These are phyloP conservation scores for Xylaria sp. DNA, from an alignment of 2,329 filamentous ascomycete species.

Conservation along the genomic window DNA sequence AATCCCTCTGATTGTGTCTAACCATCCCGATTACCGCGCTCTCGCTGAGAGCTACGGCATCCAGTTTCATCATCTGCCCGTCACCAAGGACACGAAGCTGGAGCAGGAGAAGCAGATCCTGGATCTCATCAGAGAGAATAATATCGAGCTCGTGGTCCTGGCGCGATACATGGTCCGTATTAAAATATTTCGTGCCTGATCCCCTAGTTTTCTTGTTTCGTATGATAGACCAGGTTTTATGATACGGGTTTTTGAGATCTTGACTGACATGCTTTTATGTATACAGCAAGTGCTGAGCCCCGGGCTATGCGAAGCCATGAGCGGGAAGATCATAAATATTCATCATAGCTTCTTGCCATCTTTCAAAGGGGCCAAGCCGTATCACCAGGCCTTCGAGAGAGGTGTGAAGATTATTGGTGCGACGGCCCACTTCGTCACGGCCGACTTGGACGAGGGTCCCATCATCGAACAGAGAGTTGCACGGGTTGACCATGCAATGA, in stretches of 20 bases:
- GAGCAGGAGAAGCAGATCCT: slow-evolving; percentile 78
- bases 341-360: slow-evolving; percentile 87
- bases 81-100: slow-evolving; percentile 79
- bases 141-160: slow-evolving; percentile 81
- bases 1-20: slow-evolving; percentile 81
- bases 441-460: slow-evolving; percentile 84
- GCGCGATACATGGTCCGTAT: slow-evolving; percentile 85
- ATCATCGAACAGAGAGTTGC: slow-evolving; percentile 88
- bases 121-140: slow-evolving; percentile 73
- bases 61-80: slow-evolving; percentile 82
- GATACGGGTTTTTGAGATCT: not conserved
- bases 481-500: slow-evolving; percentile 80
- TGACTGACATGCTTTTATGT: no score
- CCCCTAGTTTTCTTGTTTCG: not conserved
- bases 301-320: slow-evolving; percentile 79
- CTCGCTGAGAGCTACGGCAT: slow-evolving; percentile 79
- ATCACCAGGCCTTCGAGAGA: slow-evolving; percentile 86
- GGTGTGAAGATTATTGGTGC: slow-evolving; percentile 91
- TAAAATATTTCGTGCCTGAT: slow-evolving; percentile 61
- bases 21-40: slow-evolving; percentile 77
- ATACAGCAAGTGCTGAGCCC: slow-evolving; percentile 76
- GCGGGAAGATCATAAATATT: slow-evolving; percentile 90
- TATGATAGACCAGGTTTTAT: not conserved
- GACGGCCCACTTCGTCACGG: slow-evolving; percentile 86
- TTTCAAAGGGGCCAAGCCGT: slow-evolving; percentile 90